Base-by-base conservation (phyloP, 805 yeast species). In the Sugiyamaella boreocaroliniensis region DNA sequence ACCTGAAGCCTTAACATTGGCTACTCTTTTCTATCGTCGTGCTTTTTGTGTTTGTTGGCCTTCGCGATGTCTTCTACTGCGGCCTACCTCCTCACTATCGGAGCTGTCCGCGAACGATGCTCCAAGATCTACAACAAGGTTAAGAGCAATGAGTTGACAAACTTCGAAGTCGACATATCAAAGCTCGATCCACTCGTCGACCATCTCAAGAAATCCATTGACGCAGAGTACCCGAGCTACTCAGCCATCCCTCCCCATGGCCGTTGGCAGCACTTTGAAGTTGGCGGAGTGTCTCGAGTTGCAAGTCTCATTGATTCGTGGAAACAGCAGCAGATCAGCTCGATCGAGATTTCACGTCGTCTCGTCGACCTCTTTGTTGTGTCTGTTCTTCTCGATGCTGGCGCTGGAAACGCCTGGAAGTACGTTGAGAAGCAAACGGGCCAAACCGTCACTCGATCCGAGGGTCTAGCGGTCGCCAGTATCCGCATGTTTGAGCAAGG, bases 351-450 rank as follows among this genome's bases (percentile, higher is more conserved):
- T 26, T 78, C 83, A 37, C 76, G 73, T 58, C 75, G 78, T 44
- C 65, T 82, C 41, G 70, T 82, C 50, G 86, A 82, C 64, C 67
- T 82, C 51, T 78, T 81, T 57, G 74, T 81, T 2, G 76, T 82
- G 34, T 78, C 84, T 53, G 87, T 82, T 3, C 64, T 82, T 45
- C 68, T 82, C 22, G 87, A 82, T 64, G 86, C 86, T 4, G 87
- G 87, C 19, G 86, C 86, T 0, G 87, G 86, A 16, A 76, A 78
- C 50, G 60, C 58, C 9, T 82, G 87, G 87, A 64, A 61, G 43
- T 82, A 71, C 59, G 59, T 55, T 1, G 83, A 80, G 54, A 53
- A 60, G 1, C 67, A 53, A 0, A 61, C 71, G 1, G 67, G 65
- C 5, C 61, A 57, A 8, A 68, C 65, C 9, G 62, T 64, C 41